Evolutionary conservation across 164 flowering plant species (phyloP).

Genomic region (Malania oleifera): DNA sequence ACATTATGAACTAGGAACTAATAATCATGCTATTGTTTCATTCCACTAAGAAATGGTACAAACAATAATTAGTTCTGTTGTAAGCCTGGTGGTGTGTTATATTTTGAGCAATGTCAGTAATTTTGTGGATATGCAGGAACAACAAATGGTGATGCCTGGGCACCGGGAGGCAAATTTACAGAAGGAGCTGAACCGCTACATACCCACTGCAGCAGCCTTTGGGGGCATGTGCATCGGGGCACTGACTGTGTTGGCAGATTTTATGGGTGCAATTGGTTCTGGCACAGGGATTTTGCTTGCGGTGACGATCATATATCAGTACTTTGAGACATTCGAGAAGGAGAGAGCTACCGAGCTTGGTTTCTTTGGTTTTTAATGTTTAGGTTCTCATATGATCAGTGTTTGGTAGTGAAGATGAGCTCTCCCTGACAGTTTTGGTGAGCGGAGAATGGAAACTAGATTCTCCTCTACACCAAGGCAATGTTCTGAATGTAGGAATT

Average conservation of each 20-base stretch:
- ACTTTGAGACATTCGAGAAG: constrained; percentile 73
- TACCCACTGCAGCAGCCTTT: constrained; percentile 73
- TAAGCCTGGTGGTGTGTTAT: too few relatives aligned
- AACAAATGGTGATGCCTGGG: constrained; percentile 82
- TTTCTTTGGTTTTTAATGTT: constrained; percentile 45
- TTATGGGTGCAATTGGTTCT: constrained; percentile 83
- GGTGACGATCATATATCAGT: constrained; percentile 66
- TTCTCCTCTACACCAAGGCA: background rate
- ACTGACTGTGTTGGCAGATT: constrained; percentile 65
- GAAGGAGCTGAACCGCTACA: constrained; percentile 69
- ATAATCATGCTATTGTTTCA: too few relatives aligned
- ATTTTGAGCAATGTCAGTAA: too few relatives aligned
- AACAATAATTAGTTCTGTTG: too few relatives aligned
- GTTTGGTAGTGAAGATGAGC: constrained; percentile 6
- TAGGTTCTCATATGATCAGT: too few relatives aligned
- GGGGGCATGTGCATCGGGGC: constrained; percentile 81
- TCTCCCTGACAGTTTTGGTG: constrained; percentile 15
- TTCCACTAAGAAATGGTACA: too few relatives aligned
- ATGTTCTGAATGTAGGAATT: background rate
- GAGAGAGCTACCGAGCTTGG: constrained; percentile 69
- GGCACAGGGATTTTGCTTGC: constrained; percentile 74
- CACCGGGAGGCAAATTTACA: constrained; percentile 64
- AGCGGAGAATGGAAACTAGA: constrained; percentile 1
- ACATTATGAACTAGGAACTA: too few relatives aligned
- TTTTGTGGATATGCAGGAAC: constrained; percentile 30